Evolutionary conservation across 805 yeast species (phyloP).

Genomic region (Hanseniaspora thailandica): DNA sequence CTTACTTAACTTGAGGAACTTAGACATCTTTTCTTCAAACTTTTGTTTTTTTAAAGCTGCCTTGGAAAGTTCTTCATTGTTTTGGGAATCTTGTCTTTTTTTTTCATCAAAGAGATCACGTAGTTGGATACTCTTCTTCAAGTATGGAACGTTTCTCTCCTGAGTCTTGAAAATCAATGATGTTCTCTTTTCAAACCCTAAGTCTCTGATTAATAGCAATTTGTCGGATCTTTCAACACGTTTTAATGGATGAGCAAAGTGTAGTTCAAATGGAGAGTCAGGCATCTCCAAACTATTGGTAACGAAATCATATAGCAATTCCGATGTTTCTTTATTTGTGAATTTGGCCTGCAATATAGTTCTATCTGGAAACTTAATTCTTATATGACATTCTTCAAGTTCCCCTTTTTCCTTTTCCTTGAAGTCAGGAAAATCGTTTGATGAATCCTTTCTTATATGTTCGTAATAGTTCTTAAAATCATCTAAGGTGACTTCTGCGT

Average conservation of each 20-base stretch:
- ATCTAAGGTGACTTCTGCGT: slow-evolving; percentile 37
- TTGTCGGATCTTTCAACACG: slow-evolving; percentile 26
- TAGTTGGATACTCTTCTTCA: slow-evolving; percentile 23
- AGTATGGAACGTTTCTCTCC: slow-evolving; percentile 21
- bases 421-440: slow-evolving; percentile 12
- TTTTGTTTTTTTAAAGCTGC: slow-evolving; percentile 9
- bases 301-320: slow-evolving; percentile 25
- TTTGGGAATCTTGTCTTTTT: not conserved
- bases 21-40: slow-evolving; percentile 26
- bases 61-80: not conserved
- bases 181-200: slow-evolving; percentile 38
- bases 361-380: slow-evolving; percentile 51
- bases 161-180: slow-evolving; percentile 31
- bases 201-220: slow-evolving; percentile 29
- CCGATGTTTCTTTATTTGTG: slow-evolving; percentile 33
- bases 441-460: slow-evolving; percentile 25
- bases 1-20: slow-evolving; percentile 33
- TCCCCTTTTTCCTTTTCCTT: slow-evolving; percentile 18
- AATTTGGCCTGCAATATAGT: slow-evolving; percentile 42
- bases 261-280: slow-evolving; percentile 30
- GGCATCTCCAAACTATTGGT: slow-evolving; percentile 26
- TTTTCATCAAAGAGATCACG: not conserved
- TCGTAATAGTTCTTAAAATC: slow-evolving; percentile 46
- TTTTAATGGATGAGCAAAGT: slow-evolving; percentile 39
- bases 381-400: slow-evolving; percentile 31